These are phyloP conservation scores for Verticillium isaacii DNA, from an alignment of 2,329 filamentous ascomycete genomes.

Conservation along the genomic window DNA sequence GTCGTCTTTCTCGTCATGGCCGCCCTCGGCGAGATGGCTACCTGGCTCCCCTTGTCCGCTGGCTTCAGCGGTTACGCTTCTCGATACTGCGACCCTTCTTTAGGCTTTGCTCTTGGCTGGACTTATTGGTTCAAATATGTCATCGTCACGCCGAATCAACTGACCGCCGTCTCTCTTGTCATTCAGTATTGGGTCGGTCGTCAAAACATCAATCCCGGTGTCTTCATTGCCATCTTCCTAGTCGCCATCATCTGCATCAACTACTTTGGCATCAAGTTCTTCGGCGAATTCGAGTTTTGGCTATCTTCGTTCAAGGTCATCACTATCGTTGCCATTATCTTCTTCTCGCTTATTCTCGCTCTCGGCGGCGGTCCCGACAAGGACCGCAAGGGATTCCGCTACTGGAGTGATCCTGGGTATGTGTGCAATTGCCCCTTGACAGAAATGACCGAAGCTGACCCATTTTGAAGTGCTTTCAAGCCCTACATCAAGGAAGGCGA, in stretches of 20 bases:
- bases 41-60: constrained; percentile 71
- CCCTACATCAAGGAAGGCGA: constrained; percentile 23
- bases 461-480: constrained; percentile 38
- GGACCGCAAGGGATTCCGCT: constrained; percentile 58
- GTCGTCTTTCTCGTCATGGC: constrained; percentile 79
- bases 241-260: constrained; percentile 60
- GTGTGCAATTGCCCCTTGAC: constrained; percentile 15
- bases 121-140: constrained; percentile 71
- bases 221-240: constrained; percentile 70
- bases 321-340: constrained; percentile 59
- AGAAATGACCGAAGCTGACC: neutral
- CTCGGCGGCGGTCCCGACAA: constrained; percentile 35
- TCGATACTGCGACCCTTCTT: constrained; percentile 72
- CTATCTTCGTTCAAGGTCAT: constrained; percentile 62
- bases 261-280: constrained; percentile 63
- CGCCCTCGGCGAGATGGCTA: constrained; percentile 76
- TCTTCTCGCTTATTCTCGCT: constrained; percentile 58
- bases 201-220: constrained; percentile 55
- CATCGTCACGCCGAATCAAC: constrained; percentile 78
- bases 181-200: constrained; percentile 47
- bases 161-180: constrained; percentile 75
- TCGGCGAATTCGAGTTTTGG: constrained; percentile 61
- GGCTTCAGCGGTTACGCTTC: constrained; percentile 78
- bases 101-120: constrained; percentile 74
- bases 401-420: constrained; percentile 57